phyloP scores from a whole-genome alignment of 345 rosid species.

The Firmiana major region DNA sequence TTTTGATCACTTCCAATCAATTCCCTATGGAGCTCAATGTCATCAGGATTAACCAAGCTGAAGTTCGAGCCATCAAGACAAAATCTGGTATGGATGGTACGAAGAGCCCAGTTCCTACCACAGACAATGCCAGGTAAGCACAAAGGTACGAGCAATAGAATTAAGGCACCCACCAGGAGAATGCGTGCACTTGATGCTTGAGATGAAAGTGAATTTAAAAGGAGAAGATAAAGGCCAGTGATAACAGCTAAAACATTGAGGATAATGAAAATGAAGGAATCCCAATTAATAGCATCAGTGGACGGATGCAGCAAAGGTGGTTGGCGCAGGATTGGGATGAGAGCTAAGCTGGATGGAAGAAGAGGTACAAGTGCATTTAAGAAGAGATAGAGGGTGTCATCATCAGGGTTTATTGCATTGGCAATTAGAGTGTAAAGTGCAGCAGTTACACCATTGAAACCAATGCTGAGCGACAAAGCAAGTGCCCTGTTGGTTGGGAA shows the following conservation, averaged over 20 bases:
- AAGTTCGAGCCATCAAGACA: constrained; percentile 30
- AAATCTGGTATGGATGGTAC: constrained; percentile 14
- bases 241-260: constrained; percentile 52
- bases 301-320: constrained; percentile 33
- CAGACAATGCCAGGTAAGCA: constrained; percentile 56
- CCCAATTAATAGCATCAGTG: constrained; percentile 29
- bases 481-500: constrained; percentile 55
- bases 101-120: constrained; percentile 44
- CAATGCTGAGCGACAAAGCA: constrained; percentile 65
- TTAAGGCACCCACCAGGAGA: constrained; percentile 46
- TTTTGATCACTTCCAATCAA: constrained; percentile 31
- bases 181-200: constrained; percentile 38
- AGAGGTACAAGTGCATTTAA: constrained; percentile 60
- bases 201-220: constrained; percentile 40
- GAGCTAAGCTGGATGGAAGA: constrained; percentile 36
- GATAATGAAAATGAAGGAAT: constrained; percentile 46
- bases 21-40: constrained; percentile 46
- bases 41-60: constrained; percentile 39
- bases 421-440: constrained; percentile 68
- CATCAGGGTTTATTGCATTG: constrained; percentile 44
- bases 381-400: constrained; percentile 51
- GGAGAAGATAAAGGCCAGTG: constrained; percentile 67
- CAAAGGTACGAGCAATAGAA: constrained; percentile 50
- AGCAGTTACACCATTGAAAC: constrained; percentile 81
- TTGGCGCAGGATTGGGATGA: constrained; percentile 53